Percentiles rank a stretch among this genome's conserved stretches.
phyloP scores from a whole-genome alignment of 345 rosid species.

The Eucalyptus shirleyi region DNA sequence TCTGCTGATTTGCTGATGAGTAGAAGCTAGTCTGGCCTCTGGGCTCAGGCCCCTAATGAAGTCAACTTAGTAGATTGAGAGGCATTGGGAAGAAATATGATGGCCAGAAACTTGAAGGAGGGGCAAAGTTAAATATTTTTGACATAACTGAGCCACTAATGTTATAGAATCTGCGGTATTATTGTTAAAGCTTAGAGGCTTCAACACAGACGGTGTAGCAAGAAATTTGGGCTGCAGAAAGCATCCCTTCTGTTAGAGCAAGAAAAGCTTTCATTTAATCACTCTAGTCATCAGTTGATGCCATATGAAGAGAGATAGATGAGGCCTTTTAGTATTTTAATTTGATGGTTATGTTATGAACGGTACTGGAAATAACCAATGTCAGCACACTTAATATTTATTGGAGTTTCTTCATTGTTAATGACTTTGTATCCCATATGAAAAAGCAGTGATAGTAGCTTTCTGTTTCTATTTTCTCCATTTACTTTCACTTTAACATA shows the following conservation, averaged over 20 bases:
- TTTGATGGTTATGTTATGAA: neutral
- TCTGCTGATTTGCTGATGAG: neutral
- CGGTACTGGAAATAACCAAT: neutral
- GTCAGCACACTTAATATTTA: neutral
- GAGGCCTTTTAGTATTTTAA: neutral
- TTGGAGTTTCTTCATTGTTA: neutral
- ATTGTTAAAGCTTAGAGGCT: neutral
- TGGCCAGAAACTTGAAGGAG: neutral
- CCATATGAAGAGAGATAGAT: neutral
- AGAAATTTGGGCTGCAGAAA: neutral
- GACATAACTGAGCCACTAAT: neutral
- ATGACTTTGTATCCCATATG: neutral
- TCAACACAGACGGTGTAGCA: neutral
- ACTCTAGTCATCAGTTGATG: neutral
- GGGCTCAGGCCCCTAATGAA: neutral
- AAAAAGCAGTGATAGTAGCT: neutral
- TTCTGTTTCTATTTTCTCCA: neutral
- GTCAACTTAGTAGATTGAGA: neutral
- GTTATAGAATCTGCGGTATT: neutral
- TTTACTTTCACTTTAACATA: neutral
- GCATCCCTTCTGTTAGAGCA: neutral
- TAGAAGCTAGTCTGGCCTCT: neutral
- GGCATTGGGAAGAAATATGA: neutral
- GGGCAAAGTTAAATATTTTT: neutral
- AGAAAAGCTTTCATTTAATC: neutral